Percentiles rank a stretch among this genome's conserved stretches.
Evolutionary conservation across 1,284 basidiomycete genomes (phyloP).

Genomic region (Ganoderma boninense): DNA sequence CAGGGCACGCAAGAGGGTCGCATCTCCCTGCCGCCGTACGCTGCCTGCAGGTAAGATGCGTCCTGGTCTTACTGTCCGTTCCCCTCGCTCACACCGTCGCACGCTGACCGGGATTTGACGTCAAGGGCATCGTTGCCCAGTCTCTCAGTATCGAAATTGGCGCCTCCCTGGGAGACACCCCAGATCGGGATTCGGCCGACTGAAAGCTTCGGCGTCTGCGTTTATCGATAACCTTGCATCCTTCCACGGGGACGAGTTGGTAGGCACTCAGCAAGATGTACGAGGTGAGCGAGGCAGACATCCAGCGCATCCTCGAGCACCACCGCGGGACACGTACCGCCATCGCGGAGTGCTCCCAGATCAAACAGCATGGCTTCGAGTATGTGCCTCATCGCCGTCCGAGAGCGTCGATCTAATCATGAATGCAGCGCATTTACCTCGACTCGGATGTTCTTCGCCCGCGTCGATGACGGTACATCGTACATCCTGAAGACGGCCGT

Average conservation of each 20-base stretch:
- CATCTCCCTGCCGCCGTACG: too few relatives aligned
- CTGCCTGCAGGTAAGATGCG: too few relatives aligned
- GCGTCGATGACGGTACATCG: neutral
- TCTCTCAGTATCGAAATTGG: too few relatives aligned
- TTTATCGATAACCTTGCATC: neutral
- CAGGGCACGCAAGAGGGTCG: too few relatives aligned
- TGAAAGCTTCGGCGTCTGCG: neutral
- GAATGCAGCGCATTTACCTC: slow-evolving; percentile 7
- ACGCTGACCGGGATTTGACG: too few relatives aligned
- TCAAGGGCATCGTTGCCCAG: too few relatives aligned
- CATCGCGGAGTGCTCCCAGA: neutral
- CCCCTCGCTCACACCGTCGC: too few relatives aligned
- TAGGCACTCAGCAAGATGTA: neutral
- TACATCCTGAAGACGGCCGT: slow-evolving; percentile 6
- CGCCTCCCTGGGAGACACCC: too few relatives aligned
- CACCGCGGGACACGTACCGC: neutral
- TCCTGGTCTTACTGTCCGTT: too few relatives aligned
- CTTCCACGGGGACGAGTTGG: neutral
- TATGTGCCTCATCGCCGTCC: neutral
- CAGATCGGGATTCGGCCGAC: neutral
- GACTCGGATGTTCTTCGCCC: neutral
- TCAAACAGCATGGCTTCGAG: slow-evolving; percentile 1
- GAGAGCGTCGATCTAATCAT: neutral
- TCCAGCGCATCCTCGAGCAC: neutral
- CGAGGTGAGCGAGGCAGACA: slow-evolving; percentile 6